These are phyloP conservation scores for Camellia sinensis DNA, from an alignment of 148 eudicot genomes.

Conservation along the genomic window DNA sequence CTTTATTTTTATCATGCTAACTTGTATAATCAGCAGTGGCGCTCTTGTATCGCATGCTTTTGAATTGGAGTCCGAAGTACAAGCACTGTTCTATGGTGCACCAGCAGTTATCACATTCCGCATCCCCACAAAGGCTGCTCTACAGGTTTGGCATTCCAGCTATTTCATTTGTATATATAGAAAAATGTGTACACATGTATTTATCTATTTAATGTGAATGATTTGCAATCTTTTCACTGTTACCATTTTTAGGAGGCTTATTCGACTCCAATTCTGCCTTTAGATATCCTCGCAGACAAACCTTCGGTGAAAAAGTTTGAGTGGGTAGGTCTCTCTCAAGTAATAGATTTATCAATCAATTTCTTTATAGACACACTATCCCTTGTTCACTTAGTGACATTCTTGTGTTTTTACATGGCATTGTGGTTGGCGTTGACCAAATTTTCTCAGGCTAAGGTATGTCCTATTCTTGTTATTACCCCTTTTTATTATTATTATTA, in stretches of 20 bases:
- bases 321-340: slow-evolving; percentile 44
- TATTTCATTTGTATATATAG: not conserved
- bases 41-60: slow-evolving; percentile 66
- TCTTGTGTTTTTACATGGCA: slow-evolving; percentile 28
- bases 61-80: slow-evolving; percentile 70
- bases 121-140: slow-evolving; percentile 77
- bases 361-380: not conserved
- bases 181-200: not conserved
- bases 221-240: not conserved
- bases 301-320: slow-evolving; percentile 69
- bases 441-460: slow-evolving; percentile 68
- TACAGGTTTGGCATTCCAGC: slow-evolving; percentile 56
- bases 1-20: not conserved
- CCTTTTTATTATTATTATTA: slow-evolving; percentile 1
- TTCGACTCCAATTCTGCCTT: slow-evolving; percentile 76
- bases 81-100: slow-evolving; percentile 62
- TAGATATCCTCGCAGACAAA: slow-evolving; percentile 78
- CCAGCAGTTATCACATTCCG: slow-evolving; percentile 85
- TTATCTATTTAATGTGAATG: not conserved
- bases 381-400: slow-evolving; percentile 21
- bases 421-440: slow-evolving; percentile 21
- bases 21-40: slow-evolving; percentile 44
- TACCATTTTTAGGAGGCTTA: slow-evolving; percentile 59
- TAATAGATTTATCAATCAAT: not conserved
- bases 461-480: not conserved